These are phyloP conservation scores for Thelonectria rubi DNA, from an alignment of 2,329 filamentous ascomycete genomes.

Conservation along the genomic window DNA sequence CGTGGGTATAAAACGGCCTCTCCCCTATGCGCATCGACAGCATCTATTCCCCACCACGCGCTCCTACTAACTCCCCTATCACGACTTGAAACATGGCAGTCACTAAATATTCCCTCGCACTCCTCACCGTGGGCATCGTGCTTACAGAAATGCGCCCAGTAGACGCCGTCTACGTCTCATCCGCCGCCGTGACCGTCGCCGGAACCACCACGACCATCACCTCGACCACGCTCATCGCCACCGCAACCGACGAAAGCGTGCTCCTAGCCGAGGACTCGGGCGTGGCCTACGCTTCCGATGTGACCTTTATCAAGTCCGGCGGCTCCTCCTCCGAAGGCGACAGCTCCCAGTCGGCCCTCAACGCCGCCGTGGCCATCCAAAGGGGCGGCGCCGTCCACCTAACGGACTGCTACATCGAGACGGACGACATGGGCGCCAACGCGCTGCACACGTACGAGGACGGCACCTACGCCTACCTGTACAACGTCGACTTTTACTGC, in stretches of 20 bases:
- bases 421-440: slow-evolving; percentile 12
- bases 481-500: slow-evolving; percentile 15
- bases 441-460: slow-evolving; percentile 17
- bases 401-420: slow-evolving; percentile 17
- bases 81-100: no score
- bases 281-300: slow-evolving; percentile 12
- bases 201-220: slow-evolving; percentile 18
- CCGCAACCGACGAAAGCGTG: slow-evolving; percentile 15
- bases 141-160: slow-evolving; percentile 3
- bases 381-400: slow-evolving; percentile 13
- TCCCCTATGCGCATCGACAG: no score
- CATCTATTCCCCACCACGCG: no score
- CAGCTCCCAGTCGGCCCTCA: slow-evolving; percentile 8
- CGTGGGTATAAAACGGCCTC: no score
- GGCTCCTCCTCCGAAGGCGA: slow-evolving; percentile 3
- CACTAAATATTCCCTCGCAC: neutral
- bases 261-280: slow-evolving; percentile 10
- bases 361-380: slow-evolving; percentile 17
- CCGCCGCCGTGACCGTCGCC: slow-evolving; percentile 11
- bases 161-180: slow-evolving; percentile 13
- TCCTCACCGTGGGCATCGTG: neutral
- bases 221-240: slow-evolving; percentile 12
- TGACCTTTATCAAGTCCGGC: slow-evolving; percentile 16
- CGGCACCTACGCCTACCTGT: slow-evolving; percentile 14
- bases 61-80: no score